Conservation (phyloP, 1,284 basidiomycete species). For the Retiboletus flavoniger region DNA sequence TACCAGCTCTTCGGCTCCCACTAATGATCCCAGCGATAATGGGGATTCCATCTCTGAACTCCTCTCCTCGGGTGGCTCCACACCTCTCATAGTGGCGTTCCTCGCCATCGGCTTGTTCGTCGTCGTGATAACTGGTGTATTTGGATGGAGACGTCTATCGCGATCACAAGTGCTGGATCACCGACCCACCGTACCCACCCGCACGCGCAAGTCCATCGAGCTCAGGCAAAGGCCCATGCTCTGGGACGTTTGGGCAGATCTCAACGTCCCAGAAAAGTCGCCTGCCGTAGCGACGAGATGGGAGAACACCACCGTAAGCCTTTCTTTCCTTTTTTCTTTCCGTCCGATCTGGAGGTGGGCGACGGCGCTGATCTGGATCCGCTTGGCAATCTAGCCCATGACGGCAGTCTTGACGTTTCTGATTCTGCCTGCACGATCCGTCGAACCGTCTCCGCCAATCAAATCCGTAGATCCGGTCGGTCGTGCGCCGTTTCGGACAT, state of each 20-base stretch:
- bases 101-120: constrained; percentile 50
- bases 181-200: not conserved
- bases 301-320: constrained; percentile 33
- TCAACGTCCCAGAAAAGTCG: not conserved
- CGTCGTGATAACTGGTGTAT: constrained; percentile 41
- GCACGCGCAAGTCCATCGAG: not conserved
- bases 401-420: constrained; percentile 15
- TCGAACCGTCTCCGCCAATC: not conserved
- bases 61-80: constrained; percentile 36
- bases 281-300: constrained; percentile 19
- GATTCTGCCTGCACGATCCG: not conserved
- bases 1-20: constrained; percentile 7
- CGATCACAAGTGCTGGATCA: constrained; percentile 18
- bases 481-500: not conserved
- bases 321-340: not conserved
- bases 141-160: constrained; percentile 42
- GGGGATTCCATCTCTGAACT: constrained; percentile 9
- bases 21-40: not conserved
- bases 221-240: constrained; percentile 37
- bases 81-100: constrained; percentile 51
- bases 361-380: not conserved
- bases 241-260: constrained; percentile 42
- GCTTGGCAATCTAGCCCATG: constrained; percentile 17
- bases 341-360: not conserved
- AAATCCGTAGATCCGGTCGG: not conserved